Base-by-base conservation (phyloP, 2,329 filamentous ascomycete genomes). In the Boeremia exigua region DNA sequence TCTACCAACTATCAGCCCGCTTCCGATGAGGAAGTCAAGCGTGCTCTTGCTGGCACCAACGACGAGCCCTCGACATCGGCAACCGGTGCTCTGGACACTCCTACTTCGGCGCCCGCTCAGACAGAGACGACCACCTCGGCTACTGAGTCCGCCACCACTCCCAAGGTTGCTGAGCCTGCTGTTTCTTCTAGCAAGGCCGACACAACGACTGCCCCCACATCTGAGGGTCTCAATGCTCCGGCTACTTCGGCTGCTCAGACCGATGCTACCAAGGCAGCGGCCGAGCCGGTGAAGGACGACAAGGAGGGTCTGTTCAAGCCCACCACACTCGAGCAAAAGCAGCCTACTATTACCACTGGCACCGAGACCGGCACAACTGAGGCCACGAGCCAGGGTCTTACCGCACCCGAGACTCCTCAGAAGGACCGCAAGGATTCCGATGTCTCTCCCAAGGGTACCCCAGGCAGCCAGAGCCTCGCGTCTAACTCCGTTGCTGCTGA, bases 271-370 rank as follows among this genome's bases (percentile, higher is more conserved):
- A 60, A 63, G 40, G 62, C 70, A 39, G 59, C 67, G 12, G 62
- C 65, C 30, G 66, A 63, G 45, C 47, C 61, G 19, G 71, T 73
- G 46, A 77, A 74, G 45, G 73, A 77, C 38, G 78, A 79, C 57
- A 74, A 78, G 36, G 77, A 74, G 25, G 77, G 74, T 32, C 75
- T 76, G 70, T 74, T 77, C 34, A 71, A 72, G 58, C 73, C 72
- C 54, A 65, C 74, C n/a, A 69, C 72, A 19, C 72, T 68, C 23
- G 66, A 70, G 45, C 75, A 78, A 61, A 75, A 68, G 10, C 58
- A 75, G 52, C 78, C 78, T 6, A 66, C 63, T 6, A 76, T 79
- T 46, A 79, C 78, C 19, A 77, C 74, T 9, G 78, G 76, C 39
- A 70, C 71, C 11, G 72, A 72, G 51, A 74, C 75, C 15, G 70